phyloP scores from a whole-genome alignment of 2,329 filamentous ascomycete genomes.

The Annulohypoxylon truncatum region DNA sequence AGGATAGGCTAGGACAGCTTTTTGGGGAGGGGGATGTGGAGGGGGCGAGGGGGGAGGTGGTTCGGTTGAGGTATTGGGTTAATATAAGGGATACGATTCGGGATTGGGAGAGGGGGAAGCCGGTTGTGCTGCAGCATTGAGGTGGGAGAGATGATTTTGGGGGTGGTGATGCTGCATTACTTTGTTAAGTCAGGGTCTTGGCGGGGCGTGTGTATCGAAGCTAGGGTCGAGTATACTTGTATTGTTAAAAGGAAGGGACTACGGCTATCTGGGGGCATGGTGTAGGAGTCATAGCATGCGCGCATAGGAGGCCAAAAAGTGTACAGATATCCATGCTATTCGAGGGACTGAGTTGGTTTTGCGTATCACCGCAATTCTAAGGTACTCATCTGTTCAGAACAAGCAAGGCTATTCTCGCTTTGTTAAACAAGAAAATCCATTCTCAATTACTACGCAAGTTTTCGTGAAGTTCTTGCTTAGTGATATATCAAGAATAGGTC shows the following conservation, averaged over 20 bases:
- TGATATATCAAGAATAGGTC: too few relatives aligned
- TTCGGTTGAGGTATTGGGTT: constrained; percentile 88
- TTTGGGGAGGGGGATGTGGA: constrained; percentile 76
- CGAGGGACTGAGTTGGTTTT: too few relatives aligned
- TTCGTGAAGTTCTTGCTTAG: too few relatives aligned
- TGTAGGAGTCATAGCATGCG: neutral
- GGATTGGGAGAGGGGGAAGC: constrained; percentile 85
- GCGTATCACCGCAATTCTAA: too few relatives aligned
- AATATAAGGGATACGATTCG: constrained; percentile 85
- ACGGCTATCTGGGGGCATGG: neutral
- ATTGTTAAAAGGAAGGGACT: neutral
- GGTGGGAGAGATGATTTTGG: neutral
- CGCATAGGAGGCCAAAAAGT: neutral
- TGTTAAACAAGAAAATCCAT: too few relatives aligned
- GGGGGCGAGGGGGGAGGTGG: constrained; percentile 75
- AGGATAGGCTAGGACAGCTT: constrained; percentile 69
- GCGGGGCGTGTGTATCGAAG: neutral
- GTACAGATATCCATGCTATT: too few relatives aligned
- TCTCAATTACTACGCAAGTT: too few relatives aligned
- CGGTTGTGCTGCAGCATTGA: constrained; percentile 65
- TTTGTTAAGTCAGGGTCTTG: neutral
- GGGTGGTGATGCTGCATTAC: neutral
- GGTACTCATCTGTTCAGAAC: too few relatives aligned
- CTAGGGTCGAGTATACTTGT: neutral
- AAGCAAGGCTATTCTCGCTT: too few relatives aligned